A percentile compares a stretch with the other conserved stretches of the same genome.
Conservation (phyloP, 73 alveolate genomes). For the Paramecium tetraurelia region DNA sequence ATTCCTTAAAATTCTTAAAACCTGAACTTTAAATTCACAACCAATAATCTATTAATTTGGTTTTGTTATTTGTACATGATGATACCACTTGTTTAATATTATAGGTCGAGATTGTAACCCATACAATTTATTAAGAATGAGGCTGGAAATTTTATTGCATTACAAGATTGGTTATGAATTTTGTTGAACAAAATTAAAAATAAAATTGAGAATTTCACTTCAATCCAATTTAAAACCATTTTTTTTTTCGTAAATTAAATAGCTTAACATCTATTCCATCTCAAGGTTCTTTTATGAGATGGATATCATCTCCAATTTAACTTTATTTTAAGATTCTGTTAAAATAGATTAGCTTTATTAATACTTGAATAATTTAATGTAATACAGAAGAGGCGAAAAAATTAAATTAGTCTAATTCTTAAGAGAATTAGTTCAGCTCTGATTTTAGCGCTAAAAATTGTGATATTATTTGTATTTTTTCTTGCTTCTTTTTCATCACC, state of each 20-base stretch:
- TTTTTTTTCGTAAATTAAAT: neutral
- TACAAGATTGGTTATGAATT: neutral
- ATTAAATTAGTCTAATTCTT: slow-evolving; percentile 10
- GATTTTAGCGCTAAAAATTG: neutral
- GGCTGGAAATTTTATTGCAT: neutral
- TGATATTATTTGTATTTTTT: neutral
- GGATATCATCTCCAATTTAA: neutral
- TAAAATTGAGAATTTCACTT: neutral
- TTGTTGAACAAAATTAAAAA: neutral
- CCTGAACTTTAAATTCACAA: neutral
- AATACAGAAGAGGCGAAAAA: neutral
- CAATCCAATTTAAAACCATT: neutral
- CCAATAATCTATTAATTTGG: neutral
- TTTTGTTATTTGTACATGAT: neutral
- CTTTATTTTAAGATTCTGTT: neutral
- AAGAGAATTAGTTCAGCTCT: neutral
- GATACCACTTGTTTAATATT: neutral
- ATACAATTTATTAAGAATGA: neutral
- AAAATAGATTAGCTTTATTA: neutral
- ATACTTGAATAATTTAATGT: neutral
- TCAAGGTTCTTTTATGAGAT: neutral
- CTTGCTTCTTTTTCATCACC: slow-evolving; percentile 1
- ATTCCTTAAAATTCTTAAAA: neutral
- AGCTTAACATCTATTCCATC: neutral
- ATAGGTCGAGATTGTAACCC: neutral